Conservation (phyloP, 352 stramenopile species). For the Saprolegnia diclina region DNA sequence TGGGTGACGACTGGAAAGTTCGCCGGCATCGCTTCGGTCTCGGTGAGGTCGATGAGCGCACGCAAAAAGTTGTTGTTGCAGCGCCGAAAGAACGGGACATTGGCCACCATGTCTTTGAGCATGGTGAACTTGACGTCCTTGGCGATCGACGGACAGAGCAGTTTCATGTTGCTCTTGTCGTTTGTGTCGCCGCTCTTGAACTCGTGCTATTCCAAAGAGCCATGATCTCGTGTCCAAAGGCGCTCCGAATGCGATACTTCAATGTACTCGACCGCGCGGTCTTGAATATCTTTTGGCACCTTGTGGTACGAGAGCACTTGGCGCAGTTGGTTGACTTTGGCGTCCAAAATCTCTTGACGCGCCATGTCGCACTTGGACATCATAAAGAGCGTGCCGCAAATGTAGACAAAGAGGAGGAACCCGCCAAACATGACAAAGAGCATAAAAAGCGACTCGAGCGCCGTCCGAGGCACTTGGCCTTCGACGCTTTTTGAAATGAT, state of each 20-base stretch:
- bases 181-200: conserved; percentile 19
- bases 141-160: conserved; percentile 13
- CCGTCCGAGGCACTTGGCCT: conserved; percentile 30
- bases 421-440: conserved; percentile 49
- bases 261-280: conserved; percentile 24
- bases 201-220: not conserved
- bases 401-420: conserved; percentile 60
- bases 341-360: conserved; percentile 5
- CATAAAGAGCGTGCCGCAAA: conserved; percentile 70
- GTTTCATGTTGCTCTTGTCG: conserved; percentile 23
- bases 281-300: conserved; percentile 8
- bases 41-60: conserved; percentile 20
- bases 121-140: conserved; percentile 22
- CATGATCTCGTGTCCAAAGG: not conserved
- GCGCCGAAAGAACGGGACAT: conserved; percentile 22
- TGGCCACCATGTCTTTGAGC: conserved; percentile 3
- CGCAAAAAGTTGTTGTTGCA: conserved; percentile 6
- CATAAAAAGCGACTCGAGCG: conserved; percentile 50
- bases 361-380: conserved; percentile 40
- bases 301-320: conserved; percentile 20
- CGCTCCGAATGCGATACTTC: not conserved
- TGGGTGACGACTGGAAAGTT: conserved; percentile 15
- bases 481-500: conserved; percentile 17
- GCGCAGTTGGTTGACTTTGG: conserved; percentile 21
- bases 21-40: conserved; percentile 13